Conservation (phyloP, 2,329 filamentous ascomycete species). For the Amauroascus niger region DNA sequence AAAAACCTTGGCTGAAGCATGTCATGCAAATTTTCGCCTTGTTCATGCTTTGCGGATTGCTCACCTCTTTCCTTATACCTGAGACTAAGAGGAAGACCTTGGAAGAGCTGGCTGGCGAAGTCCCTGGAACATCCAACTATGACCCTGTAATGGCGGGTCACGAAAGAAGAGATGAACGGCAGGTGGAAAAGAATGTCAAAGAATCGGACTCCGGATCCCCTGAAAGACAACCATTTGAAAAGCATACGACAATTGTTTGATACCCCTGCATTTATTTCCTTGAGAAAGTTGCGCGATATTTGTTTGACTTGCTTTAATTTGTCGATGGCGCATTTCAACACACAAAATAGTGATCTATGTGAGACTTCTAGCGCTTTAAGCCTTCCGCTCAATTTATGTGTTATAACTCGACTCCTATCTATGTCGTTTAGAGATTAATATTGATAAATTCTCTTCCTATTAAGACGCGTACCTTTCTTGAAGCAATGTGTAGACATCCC, state of each 20-base stretch:
- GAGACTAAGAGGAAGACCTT: conserved; percentile 67
- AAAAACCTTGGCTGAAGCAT: conserved; percentile 58
- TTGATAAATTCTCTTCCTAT: too few relatives aligned
- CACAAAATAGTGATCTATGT: not conserved
- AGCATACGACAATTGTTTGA: conserved; percentile 9
- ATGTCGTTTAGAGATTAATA: too few relatives aligned
- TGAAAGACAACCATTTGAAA: conserved; percentile 4
- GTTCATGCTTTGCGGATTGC: conserved; percentile 65
- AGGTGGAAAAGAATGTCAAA: not conserved
- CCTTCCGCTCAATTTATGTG: not conserved
- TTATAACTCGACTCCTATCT: too few relatives aligned
- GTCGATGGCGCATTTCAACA: not conserved
- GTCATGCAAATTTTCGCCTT: conserved; percentile 69
- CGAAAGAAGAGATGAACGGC: not conserved
- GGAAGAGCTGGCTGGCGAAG: conserved; percentile 49
- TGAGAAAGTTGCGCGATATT: not conserved
- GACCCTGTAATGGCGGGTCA: conserved; percentile 6
- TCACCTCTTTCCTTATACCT: conserved; percentile 62
- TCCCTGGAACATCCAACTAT: conserved; percentile 7
- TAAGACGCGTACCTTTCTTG: too few relatives aligned
- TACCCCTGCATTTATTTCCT: not conserved
- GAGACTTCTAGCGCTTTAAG: not conserved
- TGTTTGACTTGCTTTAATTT: not conserved
- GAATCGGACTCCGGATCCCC: conserved; percentile 1
- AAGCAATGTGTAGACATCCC: too few relatives aligned